phyloP scores from a whole-genome alignment of 2,329 filamentous ascomycete species.

The Fusarium metavorans region DNA sequence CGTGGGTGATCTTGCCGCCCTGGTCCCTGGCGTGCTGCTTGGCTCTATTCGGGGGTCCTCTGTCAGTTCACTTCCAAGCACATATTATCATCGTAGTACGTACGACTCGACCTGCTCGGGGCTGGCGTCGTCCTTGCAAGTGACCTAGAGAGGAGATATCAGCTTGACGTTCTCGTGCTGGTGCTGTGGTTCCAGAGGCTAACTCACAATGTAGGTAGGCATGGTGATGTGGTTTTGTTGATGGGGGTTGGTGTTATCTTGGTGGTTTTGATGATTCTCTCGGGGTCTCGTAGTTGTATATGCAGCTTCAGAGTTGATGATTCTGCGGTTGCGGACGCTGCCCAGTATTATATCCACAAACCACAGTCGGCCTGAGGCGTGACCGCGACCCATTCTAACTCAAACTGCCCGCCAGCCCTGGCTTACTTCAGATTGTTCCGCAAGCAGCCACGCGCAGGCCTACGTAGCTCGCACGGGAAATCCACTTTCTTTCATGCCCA shows the following conservation, averaged over 20 bases:
- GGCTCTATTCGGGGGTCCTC: slow-evolving; percentile 63
- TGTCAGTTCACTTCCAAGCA: slow-evolving; percentile 4
- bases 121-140: slow-evolving; percentile 78
- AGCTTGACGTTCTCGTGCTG: slow-evolving; percentile 8
- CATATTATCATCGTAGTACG: slow-evolving; percentile 39
- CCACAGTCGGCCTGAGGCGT: slow-evolving; percentile 37
- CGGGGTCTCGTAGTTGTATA: slow-evolving; percentile 18
- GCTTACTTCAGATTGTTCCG: slow-evolving; percentile 7
- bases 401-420: slow-evolving; percentile 7
- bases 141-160: slow-evolving; percentile 68
- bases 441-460: slow-evolving; percentile 7
- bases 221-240: slow-evolving; percentile 52
- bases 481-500: slow-evolving; percentile 16
- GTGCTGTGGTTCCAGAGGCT: not conserved
- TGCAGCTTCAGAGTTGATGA: slow-evolving; percentile 27
- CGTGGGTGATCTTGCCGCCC: slow-evolving; percentile 86
- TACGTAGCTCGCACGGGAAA: slow-evolving; percentile 30
- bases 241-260: slow-evolving; percentile 3
- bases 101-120: slow-evolving; percentile 76
- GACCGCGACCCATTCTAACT: slow-evolving; percentile 42
- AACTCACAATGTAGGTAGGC: slow-evolving; percentile 68
- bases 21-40: slow-evolving; percentile 81
- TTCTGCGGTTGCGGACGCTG: slow-evolving; percentile 31
- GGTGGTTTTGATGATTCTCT: slow-evolving; percentile 18
- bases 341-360: slow-evolving; percentile 43